Evolutionary conservation across 148 eudicot species (phyloP), one percentile per base, ranked within the genome.

Genomic region (Cornus suecica): DNA sequence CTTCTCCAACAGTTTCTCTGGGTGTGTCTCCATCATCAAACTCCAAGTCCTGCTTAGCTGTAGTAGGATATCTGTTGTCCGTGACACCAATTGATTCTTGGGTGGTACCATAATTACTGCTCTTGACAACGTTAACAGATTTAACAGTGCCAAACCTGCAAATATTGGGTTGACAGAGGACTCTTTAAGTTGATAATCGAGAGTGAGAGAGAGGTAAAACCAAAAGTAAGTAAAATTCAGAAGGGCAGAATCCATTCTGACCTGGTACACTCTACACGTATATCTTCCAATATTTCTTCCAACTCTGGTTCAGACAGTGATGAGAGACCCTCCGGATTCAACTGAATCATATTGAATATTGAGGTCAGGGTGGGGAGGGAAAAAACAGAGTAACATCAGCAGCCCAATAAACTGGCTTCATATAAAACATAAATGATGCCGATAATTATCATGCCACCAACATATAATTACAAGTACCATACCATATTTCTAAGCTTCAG

Each of bases 231-330:
- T 25, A 24, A 41, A 24, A 51, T 41, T 16, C 10, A 74, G 45
- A 22, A 11, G 41, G 22, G 26, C 28, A 34, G 62, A 28, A 18
- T 62, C 72, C 63, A 51, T 52, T 30, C 69, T 66, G 77, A 95
- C 99, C 99, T 95, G 82, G 90, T 85, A 82, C 99, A 91, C 86
- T 95, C 99, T 70, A 92, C 74, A 64, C 91, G 88, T 34, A 91
- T 78, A 78, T 95, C 99, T 79, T 95, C 97, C 70, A 92, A 34
- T 62, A 91, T 83, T 69, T 95, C 97, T 83, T 92, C 94, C 74
- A 91, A 75, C 69, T 95, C 93, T 30, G 76, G 42, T 75, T 92
- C 92, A 68, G 99, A 82, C 24, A 92, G 80, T 68, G 80, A 80
- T 25, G 77, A 79, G 62, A 89, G 78, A 29, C 65, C 71, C 74